Conservation (phyloP, 1,284 basidiomycete species). For the Sporisorium reilianum region DNA sequence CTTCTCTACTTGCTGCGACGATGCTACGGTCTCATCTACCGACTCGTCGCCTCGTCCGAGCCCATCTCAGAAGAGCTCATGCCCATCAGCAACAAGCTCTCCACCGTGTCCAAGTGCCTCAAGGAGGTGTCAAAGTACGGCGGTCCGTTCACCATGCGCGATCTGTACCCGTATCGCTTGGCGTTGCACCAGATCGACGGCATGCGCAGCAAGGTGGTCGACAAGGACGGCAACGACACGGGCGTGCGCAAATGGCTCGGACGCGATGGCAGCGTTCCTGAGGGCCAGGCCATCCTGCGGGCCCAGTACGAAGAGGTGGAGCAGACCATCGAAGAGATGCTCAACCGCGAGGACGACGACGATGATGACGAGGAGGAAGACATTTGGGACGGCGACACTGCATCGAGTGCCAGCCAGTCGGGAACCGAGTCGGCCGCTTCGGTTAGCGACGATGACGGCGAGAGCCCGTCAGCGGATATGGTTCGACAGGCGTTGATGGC, state of each 20-base stretch:
- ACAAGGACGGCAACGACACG: constrained; percentile 72
- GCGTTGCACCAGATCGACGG: constrained; percentile 95
- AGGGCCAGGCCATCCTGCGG: constrained; percentile 96
- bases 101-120: constrained; percentile 78
- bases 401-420: constrained; percentile 41
- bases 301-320: constrained; percentile 97
- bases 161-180: constrained; percentile 96
- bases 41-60: constrained; percentile 93
- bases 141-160: constrained; percentile 92
- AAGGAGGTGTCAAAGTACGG: constrained; percentile 98
- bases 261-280: constrained; percentile 83
- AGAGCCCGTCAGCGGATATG: constrained; percentile 40
- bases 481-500: constrained; percentile 46
- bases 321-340: constrained; percentile 80
- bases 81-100: constrained; percentile 81
- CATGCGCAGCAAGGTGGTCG: constrained; percentile 89
- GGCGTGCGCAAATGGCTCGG: constrained; percentile 65
- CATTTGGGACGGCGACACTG: constrained; percentile 42
- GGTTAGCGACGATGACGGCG: constrained; percentile 42
- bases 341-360: constrained; percentile 67
- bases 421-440: constrained; percentile 40
- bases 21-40: constrained; percentile 96
- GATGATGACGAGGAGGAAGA: constrained; percentile 64
- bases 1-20: constrained; percentile 90
- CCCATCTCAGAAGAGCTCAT: constrained; percentile 98